Base-by-base conservation (phyloP, 305 asterid species). In the Fraxinus latifolia region DNA sequence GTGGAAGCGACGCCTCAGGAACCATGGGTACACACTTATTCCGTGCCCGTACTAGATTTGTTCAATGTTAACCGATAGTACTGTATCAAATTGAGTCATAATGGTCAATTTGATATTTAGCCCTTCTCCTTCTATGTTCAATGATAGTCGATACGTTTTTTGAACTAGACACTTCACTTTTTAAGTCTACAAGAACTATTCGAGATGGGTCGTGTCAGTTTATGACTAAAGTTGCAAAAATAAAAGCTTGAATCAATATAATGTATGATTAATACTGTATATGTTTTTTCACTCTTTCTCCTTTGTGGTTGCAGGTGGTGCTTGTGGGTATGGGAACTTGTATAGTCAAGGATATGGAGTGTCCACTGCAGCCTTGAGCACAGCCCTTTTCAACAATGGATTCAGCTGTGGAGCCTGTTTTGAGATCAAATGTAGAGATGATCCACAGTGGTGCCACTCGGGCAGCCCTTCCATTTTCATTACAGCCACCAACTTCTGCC, bases 401-500 rank as follows among this genome's bases (percentile, higher is more conserved):
- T 83, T 87, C 44, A 91, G 91, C 83, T 93, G 97, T 62, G 97
- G 97, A 3, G 92, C 97, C 0, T 93, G 97, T 78, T 93, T 91
- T 53, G 95, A 93, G 86, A 60, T 93, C 0, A 93, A 93, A 83
- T 93, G 97, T 44, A 65, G 21, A 1, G 83, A 87, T 6, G 91
- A 58, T 12, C 93, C 92, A 14, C 84, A 86, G 55, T 93, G 91
- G 91, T 92, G 95, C 90, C 92, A 87, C 82, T 90, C 92, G 4
- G 97, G 95, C 21, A 88, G 84, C 80, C 95, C 97, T 1, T 92
- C 97, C 34, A 91, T 92, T 50, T 84, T 90, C 78, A 81, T 93
- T 31, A 91, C 97, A 0, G 97, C 92, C 72, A 93, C 97, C 44
- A 93, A 93, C 81, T 92, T 92, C 83, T 93, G 97, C 92, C 97